Evolutionary conservation across 2,329 filamentous ascomycete genomes (phyloP).

Genomic region (Xylariaceae sp.): DNA sequence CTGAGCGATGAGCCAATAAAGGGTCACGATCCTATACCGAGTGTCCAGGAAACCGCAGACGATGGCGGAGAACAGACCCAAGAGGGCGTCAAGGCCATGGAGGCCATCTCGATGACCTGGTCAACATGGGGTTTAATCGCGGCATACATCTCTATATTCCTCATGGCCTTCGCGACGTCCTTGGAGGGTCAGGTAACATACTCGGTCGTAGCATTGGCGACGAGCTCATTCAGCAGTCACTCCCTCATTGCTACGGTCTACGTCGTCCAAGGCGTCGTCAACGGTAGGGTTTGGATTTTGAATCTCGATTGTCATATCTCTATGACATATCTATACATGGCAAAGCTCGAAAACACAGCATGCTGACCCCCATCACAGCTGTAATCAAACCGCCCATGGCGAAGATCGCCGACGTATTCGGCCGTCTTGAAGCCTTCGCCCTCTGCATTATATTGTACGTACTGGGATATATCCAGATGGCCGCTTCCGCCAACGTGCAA

Average conservation of each 20-base stretch:
- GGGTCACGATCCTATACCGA: neutral
- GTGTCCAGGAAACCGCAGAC: neutral
- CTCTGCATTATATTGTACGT: constrained; percentile 49
- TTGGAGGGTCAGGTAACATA: constrained; percentile 59
- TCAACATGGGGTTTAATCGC: constrained; percentile 29
- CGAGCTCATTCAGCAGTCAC: constrained; percentile 19
- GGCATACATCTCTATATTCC: constrained; percentile 38
- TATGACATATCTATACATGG: neutral
- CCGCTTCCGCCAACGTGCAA: constrained; percentile 47
- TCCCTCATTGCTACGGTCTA: constrained; percentile 20
- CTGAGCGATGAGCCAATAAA: neutral
- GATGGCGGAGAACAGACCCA: constrained; percentile 16
- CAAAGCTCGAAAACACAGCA: neutral
- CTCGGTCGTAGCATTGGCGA: constrained; percentile 49
- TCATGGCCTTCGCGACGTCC: constrained; percentile 62
- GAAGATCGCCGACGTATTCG: constrained; percentile 57
- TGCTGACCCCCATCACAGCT: constrained; percentile 31
- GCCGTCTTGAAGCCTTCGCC: constrained; percentile 53
- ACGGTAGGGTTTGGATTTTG: constrained; percentile 6
- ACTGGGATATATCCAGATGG: constrained; percentile 53
- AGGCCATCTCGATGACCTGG: constrained; percentile 31
- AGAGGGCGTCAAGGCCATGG: constrained; percentile 31
- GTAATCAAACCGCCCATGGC: constrained; percentile 57
- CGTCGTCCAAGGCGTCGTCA: constrained; percentile 17
- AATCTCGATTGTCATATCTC: neutral